These are phyloP conservation scores for Clonostachys rosea DNA, from an alignment of 2,329 filamentous ascomycete genomes.

Conservation along the genomic window DNA sequence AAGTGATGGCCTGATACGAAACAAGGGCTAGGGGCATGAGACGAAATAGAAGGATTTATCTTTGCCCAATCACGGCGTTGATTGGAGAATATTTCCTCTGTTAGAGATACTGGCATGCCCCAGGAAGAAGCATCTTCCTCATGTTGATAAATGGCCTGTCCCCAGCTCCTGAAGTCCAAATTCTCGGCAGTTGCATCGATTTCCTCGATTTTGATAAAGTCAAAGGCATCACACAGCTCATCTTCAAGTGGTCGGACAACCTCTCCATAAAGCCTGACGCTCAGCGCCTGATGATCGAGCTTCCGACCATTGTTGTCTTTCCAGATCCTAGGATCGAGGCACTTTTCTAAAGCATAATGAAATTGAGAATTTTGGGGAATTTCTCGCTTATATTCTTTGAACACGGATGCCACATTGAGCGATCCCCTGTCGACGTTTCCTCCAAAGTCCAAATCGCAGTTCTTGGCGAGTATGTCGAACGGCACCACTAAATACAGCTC, in stretches of 20 bases:
- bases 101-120: no score
- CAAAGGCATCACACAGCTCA: conserved; percentile 1
- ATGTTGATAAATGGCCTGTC: background rate
- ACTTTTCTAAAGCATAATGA: conserved; percentile 1
- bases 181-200: conserved; percentile 2
- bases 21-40: no score
- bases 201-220: conserved; percentile 1
- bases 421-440: background rate
- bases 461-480: background rate
- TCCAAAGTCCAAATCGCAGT: no score
- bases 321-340: background rate
- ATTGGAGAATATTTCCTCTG: no score
- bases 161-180: conserved; percentile 2
- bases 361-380: conserved; percentile 1
- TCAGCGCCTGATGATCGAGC: background rate
- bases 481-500: background rate
- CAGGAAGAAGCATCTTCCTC: no score
- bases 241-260: conserved; percentile 1
- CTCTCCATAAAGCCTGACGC: background rate
- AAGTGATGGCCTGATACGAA: no score
- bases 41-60: no score
- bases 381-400: background rate
- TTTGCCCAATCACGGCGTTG: no score
- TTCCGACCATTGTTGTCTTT: background rate
- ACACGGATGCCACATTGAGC: background rate